These are phyloP conservation scores for Polychaeton citri DNA, from an alignment of 2,329 filamentous ascomycete species.

Conservation along the genomic window DNA sequence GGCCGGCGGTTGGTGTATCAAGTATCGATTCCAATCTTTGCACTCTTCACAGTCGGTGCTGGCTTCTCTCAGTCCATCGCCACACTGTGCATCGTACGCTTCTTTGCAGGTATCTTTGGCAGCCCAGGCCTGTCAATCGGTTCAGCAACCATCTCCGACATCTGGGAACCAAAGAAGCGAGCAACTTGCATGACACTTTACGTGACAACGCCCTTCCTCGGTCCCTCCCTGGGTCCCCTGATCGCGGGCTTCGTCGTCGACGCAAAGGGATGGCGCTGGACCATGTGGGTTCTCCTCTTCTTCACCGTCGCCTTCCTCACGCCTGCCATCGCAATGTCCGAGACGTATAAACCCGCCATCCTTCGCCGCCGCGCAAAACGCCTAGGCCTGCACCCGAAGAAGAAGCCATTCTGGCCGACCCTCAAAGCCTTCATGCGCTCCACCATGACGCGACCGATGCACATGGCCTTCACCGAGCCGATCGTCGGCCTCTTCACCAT, in stretches of 20 bases:
- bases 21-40: slow-evolving; percentile 35
- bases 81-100: slow-evolving; percentile 42
- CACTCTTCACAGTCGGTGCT: slow-evolving; percentile 43
- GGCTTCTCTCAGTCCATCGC: slow-evolving; percentile 41
- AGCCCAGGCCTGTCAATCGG: slow-evolving; percentile 37
- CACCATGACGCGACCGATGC: slow-evolving; percentile 14
- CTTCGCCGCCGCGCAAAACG: slow-evolving; percentile 35
- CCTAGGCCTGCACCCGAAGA: slow-evolving; percentile 34
- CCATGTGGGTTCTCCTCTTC: slow-evolving; percentile 31
- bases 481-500: slow-evolving; percentile 16
- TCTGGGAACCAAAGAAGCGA: slow-evolving; percentile 17
- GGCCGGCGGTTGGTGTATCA: slow-evolving; percentile 39
- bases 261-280: slow-evolving; percentile 20
- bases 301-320: slow-evolving; percentile 29
- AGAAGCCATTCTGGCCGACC: slow-evolving; percentile 33
- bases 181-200: slow-evolving; percentile 18
- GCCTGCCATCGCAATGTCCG: slow-evolving; percentile 33
- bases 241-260: slow-evolving; percentile 23
- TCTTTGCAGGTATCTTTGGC: slow-evolving; percentile 42
- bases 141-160: slow-evolving; percentile 20
- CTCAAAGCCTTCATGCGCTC: slow-evolving; percentile 14
- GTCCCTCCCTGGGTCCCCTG: slow-evolving; percentile 15
- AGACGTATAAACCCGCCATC: slow-evolving; percentile 38
- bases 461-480: slow-evolving; percentile 16
- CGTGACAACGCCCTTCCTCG: slow-evolving; percentile 18